phyloP scores from a whole-genome alignment of 1,284 basidiomycete genomes.

The Tilletia caries region DNA sequence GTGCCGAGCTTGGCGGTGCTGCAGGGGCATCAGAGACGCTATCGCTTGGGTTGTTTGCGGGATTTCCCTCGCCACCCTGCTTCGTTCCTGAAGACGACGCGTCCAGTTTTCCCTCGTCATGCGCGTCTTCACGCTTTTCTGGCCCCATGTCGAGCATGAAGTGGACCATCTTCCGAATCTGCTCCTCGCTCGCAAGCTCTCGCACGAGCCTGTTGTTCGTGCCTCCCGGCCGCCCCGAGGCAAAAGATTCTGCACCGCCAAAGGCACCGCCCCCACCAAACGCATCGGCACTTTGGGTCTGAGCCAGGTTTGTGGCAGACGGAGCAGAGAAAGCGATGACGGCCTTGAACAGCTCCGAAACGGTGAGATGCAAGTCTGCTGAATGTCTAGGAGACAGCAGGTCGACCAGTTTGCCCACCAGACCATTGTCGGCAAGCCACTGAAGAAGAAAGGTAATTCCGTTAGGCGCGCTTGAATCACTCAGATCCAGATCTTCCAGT shows the following conservation, averaged over 20 bases:
- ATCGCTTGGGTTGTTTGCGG: neutral
- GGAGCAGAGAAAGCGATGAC: slow-evolving; percentile 93
- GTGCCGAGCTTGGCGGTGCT: neutral
- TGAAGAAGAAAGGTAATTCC: slow-evolving; percentile 47
- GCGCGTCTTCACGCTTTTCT: slow-evolving; percentile 30
- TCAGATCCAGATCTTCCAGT: no score
- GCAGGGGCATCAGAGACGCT: neutral
- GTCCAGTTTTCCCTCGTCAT: slow-evolving; percentile 18
- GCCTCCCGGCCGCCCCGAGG: slow-evolving; percentile 25
- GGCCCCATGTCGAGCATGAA: slow-evolving; percentile 67
- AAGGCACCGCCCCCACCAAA: slow-evolving; percentile 36
- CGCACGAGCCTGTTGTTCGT: slow-evolving; percentile 75
- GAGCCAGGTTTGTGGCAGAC: slow-evolving; percentile 63
- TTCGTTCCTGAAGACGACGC: neutral
- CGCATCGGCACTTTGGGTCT: slow-evolving; percentile 46
- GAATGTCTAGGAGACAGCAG: slow-evolving; percentile 76
- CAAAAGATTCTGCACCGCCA: slow-evolving; percentile 25
- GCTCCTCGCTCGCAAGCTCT: slow-evolving; percentile 76
- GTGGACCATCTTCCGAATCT: slow-evolving; percentile 68
- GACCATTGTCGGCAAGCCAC: slow-evolving; percentile 82
- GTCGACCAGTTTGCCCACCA: slow-evolving; percentile 76
- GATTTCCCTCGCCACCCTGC: neutral
- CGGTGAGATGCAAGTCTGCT: slow-evolving; percentile 77
- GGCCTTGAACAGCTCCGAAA: slow-evolving; percentile 86
- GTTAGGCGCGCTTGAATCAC: no score